Conservation (phyloP, 2,329 filamentous ascomycete genomes). For the Fusarium austroafricanum region DNA sequence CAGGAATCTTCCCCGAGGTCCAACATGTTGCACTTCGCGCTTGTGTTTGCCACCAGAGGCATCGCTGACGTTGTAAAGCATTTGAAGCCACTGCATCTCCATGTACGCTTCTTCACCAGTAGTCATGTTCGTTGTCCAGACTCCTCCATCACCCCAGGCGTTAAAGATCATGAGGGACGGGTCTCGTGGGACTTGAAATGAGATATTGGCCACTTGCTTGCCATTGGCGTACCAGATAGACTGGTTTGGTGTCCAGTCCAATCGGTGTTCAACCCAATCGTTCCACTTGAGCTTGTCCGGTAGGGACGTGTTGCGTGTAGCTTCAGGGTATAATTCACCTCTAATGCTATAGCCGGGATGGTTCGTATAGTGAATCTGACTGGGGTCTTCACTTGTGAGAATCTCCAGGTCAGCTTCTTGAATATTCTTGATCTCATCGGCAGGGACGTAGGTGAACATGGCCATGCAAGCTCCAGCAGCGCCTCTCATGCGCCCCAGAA, state of each 20-base stretch:
- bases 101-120: background rate
- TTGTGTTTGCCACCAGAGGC: background rate
- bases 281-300: background rate
- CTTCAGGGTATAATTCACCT: background rate
- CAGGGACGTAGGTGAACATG: background rate
- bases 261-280: background rate
- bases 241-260: background rate
- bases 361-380: background rate
- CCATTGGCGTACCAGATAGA: background rate
- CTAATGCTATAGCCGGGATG: background rate
- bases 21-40: background rate
- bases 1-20: background rate
- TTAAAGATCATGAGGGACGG: background rate
- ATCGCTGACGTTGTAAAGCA: background rate
- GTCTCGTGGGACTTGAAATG: background rate
- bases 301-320: background rate
- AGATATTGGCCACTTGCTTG: background rate
- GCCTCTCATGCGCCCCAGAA: background rate
- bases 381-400: background rate
- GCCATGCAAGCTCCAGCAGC: background rate
- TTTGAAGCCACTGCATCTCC: constrained; percentile 1
- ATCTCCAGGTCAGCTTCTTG: background rate
- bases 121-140: background rate
- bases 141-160: background rate
- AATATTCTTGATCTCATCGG: background rate